Base-by-base conservation (phyloP, 2,329 filamentous ascomycete genomes). In the Xylariaceae sp. region DNA sequence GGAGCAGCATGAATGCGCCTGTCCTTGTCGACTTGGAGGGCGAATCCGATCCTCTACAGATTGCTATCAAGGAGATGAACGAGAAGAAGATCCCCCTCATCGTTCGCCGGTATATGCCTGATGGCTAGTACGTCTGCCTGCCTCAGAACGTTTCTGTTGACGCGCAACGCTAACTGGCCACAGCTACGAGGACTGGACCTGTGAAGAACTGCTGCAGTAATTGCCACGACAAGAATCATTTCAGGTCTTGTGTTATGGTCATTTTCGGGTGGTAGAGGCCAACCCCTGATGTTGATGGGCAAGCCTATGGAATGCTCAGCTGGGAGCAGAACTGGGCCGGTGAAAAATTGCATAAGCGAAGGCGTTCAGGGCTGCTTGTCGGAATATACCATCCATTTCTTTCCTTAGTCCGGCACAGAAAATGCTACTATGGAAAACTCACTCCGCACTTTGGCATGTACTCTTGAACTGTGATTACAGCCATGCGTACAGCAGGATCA, bases 71-170 rank as follows among this genome's bases (percentile, higher is more conserved):
- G 73, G 93, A 98, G 72, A 75, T 98, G 66, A 83, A 88, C 54
- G 91, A 97, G 74, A 97, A 97, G 80, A 98, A 98, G 79, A 95
- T 98, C 44, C 93, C 93, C 20, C 71, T 98, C 50, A 93, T 98
- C 46, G 88, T 98, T 54, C 82, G 93, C 66, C 82, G 93, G 64
- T 98, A 97, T 72, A 79, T 98, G 65, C 93, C 93, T 19, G 93
- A 98, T 72, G 93, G 93, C 74, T 95, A 82, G 88, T 94, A 77
- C 76, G 88, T 80, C 23, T 25, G 58, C 19, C 14, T 29, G 46
- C 37, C 48, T 42, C 48, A 46, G 37, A 32, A 29, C 25, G 44
- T 23, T 45, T 11, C 25, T 10, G 11, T 7, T 8, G 32, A 22
- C 8, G 27, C 22, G 38, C 22, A 19, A 38, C 39, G 57, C 62